phyloP scores from a whole-genome alignment of 257 asterid species.

The Parsonsia alboflavescens region DNA sequence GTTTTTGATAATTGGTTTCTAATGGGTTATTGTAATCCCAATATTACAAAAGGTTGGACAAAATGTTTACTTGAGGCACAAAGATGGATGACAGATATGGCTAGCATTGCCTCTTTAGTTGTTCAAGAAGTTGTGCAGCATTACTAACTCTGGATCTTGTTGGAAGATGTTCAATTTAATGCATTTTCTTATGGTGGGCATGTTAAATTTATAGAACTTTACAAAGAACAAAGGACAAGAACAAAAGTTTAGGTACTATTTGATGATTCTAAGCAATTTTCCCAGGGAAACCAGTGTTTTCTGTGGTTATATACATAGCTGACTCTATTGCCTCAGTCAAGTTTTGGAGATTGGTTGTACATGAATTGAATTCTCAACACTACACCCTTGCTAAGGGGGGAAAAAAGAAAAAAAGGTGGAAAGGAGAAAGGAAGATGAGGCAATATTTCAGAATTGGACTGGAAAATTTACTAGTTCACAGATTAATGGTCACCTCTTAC shows the following conservation, averaged over 20 bases:
- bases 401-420: too few species aligned
- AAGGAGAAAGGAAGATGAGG: too few species aligned
- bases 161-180: background rate
- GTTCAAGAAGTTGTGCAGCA: background rate
- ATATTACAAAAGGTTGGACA: background rate
- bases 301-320: background rate
- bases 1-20: conserved; percentile 1
- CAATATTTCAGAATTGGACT: too few species aligned
- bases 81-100: background rate
- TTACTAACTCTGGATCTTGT: background rate
- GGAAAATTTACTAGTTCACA: too few species aligned
- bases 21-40: background rate
- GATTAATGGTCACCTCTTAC: too few species aligned
- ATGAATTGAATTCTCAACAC: too few species aligned
- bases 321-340: background rate
- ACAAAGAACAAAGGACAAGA: background rate
- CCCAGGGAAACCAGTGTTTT: background rate
- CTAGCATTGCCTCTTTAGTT: background rate
- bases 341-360: background rate
- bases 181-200: background rate
- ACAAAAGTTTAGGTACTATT: too few species aligned
- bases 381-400: too few species aligned
- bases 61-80: background rate
- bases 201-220: background rate
- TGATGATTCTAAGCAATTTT: background rate